Base-by-base conservation (phyloP, 2,329 filamentous ascomycete species). In the Pseudocercospora fijiensis region DNA sequence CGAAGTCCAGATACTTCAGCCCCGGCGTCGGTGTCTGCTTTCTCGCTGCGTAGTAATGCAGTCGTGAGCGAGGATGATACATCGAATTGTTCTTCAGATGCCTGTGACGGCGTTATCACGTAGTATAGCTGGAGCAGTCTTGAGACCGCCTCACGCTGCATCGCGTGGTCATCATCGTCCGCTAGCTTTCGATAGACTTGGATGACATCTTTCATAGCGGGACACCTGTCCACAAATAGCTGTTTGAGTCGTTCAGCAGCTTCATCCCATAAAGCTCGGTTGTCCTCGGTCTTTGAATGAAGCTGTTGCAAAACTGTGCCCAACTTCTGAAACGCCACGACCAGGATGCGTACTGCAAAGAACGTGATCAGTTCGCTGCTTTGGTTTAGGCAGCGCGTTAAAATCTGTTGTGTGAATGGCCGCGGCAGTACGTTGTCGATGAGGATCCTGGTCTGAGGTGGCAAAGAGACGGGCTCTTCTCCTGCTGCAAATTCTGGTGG, bases 361-460 rank as follows among this genome's bases (percentile, higher is more conserved):
- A 98, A 89, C 0, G 90, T 90, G 30, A 96, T 86, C 26, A 99
- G 82, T 60, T 91, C 87, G 2, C 89, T 89, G 67, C 89, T 90
- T 65, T 90, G 86, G 37, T 90, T 88, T 37, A 99, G 77, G 73
- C 93, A 97, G 66, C 90, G 88, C 10, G 86, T 86, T 51, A 98
- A 81, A 0, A 89, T 88, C 73, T 92, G 92, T 69, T 92, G 89
- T 9, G 85, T 93, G 37, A 98, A 80, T 0, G 93, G 91, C 26
- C 88, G 85, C 3, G 95, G 95, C 9, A 99, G 79, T 58, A 98
- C 87, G 76, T 88, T 96, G 77, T 96, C 93, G 43, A 98, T 85
- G 8, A 94, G 82, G 51, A 95, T 83, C 2, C 88, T 88, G 2
- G 88, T 86, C 1, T 92, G 91, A 8, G 95, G 94, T 28, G 95